Percentiles rank a stretch among this genome's conserved stretches.
Conservation (phyloP, 768 basidiomycete species). For the Serendipita indica region DNA sequence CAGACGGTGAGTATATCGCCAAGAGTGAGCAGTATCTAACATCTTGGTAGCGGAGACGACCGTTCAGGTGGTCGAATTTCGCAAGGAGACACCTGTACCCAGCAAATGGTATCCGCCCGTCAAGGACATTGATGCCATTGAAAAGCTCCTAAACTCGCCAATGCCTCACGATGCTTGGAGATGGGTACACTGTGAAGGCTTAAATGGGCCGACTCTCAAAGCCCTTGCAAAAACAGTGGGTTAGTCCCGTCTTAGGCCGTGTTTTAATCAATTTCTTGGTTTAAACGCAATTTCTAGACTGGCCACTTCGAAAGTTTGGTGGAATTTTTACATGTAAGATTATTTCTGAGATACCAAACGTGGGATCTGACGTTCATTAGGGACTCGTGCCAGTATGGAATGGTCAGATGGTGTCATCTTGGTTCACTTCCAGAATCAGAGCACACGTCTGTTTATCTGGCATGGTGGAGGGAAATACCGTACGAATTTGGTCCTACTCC, state of each 20-base stretch:
- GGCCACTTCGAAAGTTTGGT: neutral
- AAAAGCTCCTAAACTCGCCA: neutral
- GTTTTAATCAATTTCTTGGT: neutral
- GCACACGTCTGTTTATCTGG: neutral
- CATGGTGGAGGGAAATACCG: conserved; percentile 3
- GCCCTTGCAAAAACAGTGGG: neutral
- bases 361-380: neutral
- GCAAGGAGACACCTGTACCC: neutral
- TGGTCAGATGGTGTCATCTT: neutral
- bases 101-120: neutral
- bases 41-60: neutral
- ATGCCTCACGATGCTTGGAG: neutral
- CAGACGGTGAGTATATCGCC: neutral
- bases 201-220: neutral
- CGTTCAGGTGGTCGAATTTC: conserved; percentile 1
- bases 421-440: conserved; percentile 2
- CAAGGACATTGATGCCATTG: neutral
- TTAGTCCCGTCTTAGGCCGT: neutral
- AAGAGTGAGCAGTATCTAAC: neutral
- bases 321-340: neutral
- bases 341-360: neutral
- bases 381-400: conserved; percentile 7
- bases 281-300: neutral
- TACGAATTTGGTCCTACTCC: neutral
- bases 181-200: conserved; percentile 5